Conservation (phyloP, 345 rosid genomes). For the Boechera divaricarpa region DNA sequence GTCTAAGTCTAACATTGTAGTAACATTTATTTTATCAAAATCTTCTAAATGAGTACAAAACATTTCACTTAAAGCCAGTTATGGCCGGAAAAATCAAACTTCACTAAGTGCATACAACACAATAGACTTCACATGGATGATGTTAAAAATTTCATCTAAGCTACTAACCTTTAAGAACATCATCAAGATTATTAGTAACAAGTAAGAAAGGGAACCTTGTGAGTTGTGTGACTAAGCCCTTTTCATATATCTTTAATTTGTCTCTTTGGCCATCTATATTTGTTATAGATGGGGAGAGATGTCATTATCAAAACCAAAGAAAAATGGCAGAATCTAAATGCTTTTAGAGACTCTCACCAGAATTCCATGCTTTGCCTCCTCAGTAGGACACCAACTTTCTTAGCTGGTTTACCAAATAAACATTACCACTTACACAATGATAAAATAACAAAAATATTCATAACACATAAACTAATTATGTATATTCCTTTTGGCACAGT, state of each 20-base stretch:
- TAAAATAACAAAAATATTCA: slow-evolving; percentile 7
- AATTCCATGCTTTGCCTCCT: slow-evolving; percentile 48
- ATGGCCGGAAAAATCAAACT: neutral
- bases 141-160: neutral
- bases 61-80: neutral
- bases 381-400: slow-evolving; percentile 46
- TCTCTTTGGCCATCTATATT: slow-evolving; percentile 3
- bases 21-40: neutral
- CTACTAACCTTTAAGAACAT: slow-evolving; percentile 9
- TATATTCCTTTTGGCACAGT: slow-evolving; percentile 35
- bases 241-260: neutral
- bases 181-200: slow-evolving; percentile 15
- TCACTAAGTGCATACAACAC: slow-evolving; percentile 7
- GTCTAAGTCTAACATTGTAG: neutral
- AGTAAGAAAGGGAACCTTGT: neutral
- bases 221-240: neutral
- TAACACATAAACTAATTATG: slow-evolving; percentile 16
- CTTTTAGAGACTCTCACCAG: slow-evolving; percentile 39
- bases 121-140: slow-evolving; percentile 15
- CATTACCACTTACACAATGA: slow-evolving; percentile 37
- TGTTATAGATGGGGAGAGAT: slow-evolving; percentile 38
- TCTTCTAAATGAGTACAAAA: neutral
- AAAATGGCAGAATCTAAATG: slow-evolving; percentile 30
- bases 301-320: slow-evolving; percentile 40
- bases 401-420: slow-evolving; percentile 41